Conservation (phyloP, 2,329 filamentous ascomycete genomes). For the Fusarium compactum region DNA sequence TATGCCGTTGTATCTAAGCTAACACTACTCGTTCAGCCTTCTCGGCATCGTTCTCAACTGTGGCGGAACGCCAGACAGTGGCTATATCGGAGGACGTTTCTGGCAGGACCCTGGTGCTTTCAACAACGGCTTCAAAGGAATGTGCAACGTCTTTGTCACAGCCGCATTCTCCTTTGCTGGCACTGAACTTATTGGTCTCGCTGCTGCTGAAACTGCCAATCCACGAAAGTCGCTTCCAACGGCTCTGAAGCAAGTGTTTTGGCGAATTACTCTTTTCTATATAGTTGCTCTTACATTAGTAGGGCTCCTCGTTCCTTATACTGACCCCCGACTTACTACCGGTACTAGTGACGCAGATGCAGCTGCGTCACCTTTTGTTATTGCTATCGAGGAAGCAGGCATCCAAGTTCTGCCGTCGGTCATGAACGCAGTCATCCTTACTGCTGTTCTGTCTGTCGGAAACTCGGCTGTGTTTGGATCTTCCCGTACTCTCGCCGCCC, state of each 20-base stretch:
- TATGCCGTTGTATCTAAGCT: constrained; percentile 47
- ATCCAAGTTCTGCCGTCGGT: constrained; percentile 85
- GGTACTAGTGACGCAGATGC: constrained; percentile 70
- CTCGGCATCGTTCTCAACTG: constrained; percentile 88
- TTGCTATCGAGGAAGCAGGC: constrained; percentile 86
- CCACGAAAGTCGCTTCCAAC: constrained; percentile 85
- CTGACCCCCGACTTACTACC: constrained; percentile 71
- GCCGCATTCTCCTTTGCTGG: constrained; percentile 82
- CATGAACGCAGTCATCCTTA: constrained; percentile 95
- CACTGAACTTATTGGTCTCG: constrained; percentile 80
- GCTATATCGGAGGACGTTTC: constrained; percentile 83
- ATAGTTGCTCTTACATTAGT: constrained; percentile 84
- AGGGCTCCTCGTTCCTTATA: constrained; percentile 83
- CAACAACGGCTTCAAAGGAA: constrained; percentile 84
- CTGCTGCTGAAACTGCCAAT: constrained; percentile 82
- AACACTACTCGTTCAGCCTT: constrained; percentile 64
- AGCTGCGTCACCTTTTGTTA: constrained; percentile 90
- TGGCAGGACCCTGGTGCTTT: constrained; percentile 88
- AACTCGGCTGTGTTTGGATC: constrained; percentile 94
- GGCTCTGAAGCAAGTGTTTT: constrained; percentile 94
- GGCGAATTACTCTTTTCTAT: constrained; percentile 93
- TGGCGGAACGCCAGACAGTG: constrained; percentile 77
- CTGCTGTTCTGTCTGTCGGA: constrained; percentile 89
- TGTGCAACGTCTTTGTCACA: constrained; percentile 81
- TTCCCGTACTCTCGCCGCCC: constrained; percentile 87